Evolutionary conservation across 2,329 filamentous ascomycete species (phyloP).

Genomic region (Stemphylium beticola): DNA sequence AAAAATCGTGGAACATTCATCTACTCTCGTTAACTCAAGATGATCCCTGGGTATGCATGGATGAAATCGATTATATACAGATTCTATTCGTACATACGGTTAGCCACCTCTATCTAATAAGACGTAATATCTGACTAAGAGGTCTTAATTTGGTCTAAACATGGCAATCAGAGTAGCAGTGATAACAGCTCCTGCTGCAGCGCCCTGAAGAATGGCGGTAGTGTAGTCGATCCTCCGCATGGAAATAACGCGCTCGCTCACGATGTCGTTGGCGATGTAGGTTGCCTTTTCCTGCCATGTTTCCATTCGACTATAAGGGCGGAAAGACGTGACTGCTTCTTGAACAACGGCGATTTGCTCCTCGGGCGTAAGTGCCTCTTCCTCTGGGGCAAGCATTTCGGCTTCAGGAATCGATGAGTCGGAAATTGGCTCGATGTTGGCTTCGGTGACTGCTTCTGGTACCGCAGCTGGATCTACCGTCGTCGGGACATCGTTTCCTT

Average conservation of each 20-base stretch:
- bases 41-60: neutral
- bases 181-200: constrained; percentile 50
- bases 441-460: constrained; percentile 3
- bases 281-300: constrained; percentile 32
- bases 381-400: constrained; percentile 11
- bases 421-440: constrained; percentile 5
- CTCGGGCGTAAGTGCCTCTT: constrained; percentile 13
- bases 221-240: constrained; percentile 56
- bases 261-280: constrained; percentile 40
- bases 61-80: constrained; percentile 1
- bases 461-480: constrained; percentile 7
- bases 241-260: constrained; percentile 54
- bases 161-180: constrained; percentile 37
- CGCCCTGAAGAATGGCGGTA: constrained; percentile 53
- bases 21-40: neutral
- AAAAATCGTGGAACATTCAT: neutral
- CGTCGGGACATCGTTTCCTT: constrained; percentile 6
- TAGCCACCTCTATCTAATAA: neutral
- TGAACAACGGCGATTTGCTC: constrained; percentile 24
- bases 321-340: constrained; percentile 14
- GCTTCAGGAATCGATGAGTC: constrained; percentile 12
- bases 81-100: constrained; percentile 7
- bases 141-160: constrained; percentile 24
- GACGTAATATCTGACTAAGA: neutral
- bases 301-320: constrained; percentile 13